Evolutionary conservation across 108 stramenopile species (phyloP), one percentile per base, ranked within the genome.

Genomic region (Skeletonema potamos): DNA sequence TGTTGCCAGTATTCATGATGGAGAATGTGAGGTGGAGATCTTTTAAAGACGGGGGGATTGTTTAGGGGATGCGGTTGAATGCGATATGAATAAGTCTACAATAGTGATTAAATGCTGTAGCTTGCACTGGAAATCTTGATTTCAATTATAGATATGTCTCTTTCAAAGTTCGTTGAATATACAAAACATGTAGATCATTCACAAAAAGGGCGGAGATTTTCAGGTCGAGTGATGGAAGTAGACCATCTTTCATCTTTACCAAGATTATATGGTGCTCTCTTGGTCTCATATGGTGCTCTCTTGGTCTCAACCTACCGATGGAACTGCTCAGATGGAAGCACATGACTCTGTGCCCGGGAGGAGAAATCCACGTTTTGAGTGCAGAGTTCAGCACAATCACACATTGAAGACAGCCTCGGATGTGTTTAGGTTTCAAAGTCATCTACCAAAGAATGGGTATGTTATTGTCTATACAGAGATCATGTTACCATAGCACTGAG

Each of bases 21-120:
- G 77, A 28, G 77, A 79, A 58, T 79, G 77, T 68, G 70, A 70
- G 54, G 48, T 77, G 27, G 72, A 73, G 10, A 27, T 64, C 20
- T 68, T 68, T 58, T 68, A 28, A 66, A 66, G 48, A 51, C 1
- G 11, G 3, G 22, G 13, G 20, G 56, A 24, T 57, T 57, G 55
- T 56, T 11, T 8, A n/a, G n/a, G n/a, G 27, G 55, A 56, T 56
- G 18, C 4, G 30, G 20, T 27, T 33, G 58, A 22, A 20, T 20
- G n/a, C n/a, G n/a, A 9, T 59, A 20, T 33, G 33, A 10, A 34
- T 8, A 34, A 26, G 58, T 57, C 56, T 57, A 24, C 39, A 15
- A 2, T n/a, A 2, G n/a, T 41, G 39, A 41, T 41, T 41, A n/a
- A 37, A 37, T 37, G 12, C 36, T 37, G 36, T 37, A 37, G 6